phyloP scores from a whole-genome alignment of 2,329 filamentous ascomycete genomes.

The Zasmidium citrigriseum region DNA sequence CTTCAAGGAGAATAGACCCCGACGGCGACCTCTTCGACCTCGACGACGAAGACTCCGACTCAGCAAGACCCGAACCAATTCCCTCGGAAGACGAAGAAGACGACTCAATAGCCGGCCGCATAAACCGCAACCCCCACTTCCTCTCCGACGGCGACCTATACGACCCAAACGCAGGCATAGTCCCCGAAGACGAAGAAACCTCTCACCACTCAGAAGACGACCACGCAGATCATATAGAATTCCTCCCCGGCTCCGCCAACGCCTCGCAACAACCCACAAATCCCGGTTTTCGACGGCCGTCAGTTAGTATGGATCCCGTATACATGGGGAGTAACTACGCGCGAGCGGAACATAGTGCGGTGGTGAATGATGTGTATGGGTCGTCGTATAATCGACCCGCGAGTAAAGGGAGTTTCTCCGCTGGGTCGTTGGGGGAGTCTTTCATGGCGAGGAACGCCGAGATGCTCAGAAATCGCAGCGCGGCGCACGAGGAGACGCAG shows the following conservation, averaged over 20 bases:
- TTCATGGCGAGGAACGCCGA: slow-evolving; percentile 39
- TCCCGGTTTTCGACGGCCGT: slow-evolving; percentile 38
- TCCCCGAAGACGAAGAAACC: slow-evolving; percentile 16
- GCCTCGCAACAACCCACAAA: slow-evolving; percentile 33
- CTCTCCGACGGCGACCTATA: slow-evolving; percentile 20
- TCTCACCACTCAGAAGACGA: slow-evolving; percentile 14
- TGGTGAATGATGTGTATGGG: slow-evolving; percentile 30
- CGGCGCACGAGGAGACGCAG: slow-evolving; percentile 16
- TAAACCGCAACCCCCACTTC: slow-evolving; percentile 4
- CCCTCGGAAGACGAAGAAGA: slow-evolving; percentile 11
- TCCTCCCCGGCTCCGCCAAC: slow-evolving; percentile 26
- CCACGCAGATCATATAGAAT: slow-evolving; percentile 26
- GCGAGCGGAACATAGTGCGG: slow-evolving; percentile 24
- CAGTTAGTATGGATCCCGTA: slow-evolving; percentile 32
- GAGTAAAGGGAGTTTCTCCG: slow-evolving; percentile 28
- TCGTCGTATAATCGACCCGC: slow-evolving; percentile 21
- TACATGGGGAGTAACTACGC: slow-evolving; percentile 28
- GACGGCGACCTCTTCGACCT: slow-evolving; percentile 35
- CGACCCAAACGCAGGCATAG: slow-evolving; percentile 20
- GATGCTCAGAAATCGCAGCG: slow-evolving; percentile 24
- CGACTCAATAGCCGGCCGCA: slow-evolving; percentile 19
- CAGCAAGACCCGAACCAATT: not conserved
- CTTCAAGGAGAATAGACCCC: slow-evolving; percentile 20
- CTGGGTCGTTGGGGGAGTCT: slow-evolving; percentile 36
- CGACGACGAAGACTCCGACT: slow-evolving; percentile 25